phyloP scores from a whole-genome alignment of 208 protist genomes.

The Tritrichomonas foetus region DNA sequence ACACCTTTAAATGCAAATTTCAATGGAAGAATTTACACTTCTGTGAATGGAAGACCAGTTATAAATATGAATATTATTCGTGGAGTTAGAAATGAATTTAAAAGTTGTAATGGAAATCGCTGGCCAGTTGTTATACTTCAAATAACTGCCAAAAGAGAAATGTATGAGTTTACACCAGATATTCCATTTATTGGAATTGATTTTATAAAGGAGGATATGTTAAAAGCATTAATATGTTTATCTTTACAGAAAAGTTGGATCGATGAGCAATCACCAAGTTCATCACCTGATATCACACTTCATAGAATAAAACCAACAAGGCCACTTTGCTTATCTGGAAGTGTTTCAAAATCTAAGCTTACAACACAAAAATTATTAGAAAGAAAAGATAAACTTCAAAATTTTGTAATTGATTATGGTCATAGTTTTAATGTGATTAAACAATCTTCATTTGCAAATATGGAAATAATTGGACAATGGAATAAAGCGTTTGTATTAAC shows the following conservation, averaged over 20 bases:
- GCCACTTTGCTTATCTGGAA: no score
- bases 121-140: not conserved
- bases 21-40: not conserved
- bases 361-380: not conserved
- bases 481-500: conserved; percentile 25
- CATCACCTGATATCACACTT: no score
- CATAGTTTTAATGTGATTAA: not conserved
- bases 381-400: not conserved
- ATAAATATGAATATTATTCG: not conserved
- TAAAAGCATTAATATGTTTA: not conserved
- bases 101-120: not conserved
- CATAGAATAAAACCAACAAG: no score
- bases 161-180: not conserved
- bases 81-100: not conserved
- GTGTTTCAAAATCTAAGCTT: no score
- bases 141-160: not conserved
- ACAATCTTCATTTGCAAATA: not conserved
- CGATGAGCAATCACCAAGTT: no score
- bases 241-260: not conserved
- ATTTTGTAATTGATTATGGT: not conserved
- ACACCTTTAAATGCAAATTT: not conserved
- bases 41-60: not conserved
- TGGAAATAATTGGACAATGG: conserved; percentile 35
- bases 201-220: not conserved
- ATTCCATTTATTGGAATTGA: not conserved